A percentile compares a stretch with the other conserved stretches of the same genome.
phyloP scores from a whole-genome alignment of 192 early-diverging fungal genomes.

The Coemansia erecta region DNA sequence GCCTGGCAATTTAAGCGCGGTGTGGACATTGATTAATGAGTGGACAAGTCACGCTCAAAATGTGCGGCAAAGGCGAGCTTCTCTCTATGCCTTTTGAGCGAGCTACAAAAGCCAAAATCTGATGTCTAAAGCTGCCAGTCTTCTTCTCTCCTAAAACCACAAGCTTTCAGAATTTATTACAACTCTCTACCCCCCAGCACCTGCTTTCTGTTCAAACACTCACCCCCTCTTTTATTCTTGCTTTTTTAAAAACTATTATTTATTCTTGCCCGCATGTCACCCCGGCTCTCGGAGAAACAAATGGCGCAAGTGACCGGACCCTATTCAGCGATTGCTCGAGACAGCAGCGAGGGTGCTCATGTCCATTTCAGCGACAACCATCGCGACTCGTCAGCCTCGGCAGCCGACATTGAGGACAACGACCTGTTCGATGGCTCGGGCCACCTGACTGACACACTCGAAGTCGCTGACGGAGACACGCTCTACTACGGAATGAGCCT shows the following conservation, averaged over 20 bases:
- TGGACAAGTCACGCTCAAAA: too few relatives aligned
- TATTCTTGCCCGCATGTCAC: constrained; percentile 17
- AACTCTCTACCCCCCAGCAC: neutral
- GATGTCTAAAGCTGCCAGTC: too few relatives aligned
- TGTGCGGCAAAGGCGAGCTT: too few relatives aligned
- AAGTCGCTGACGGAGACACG: constrained; percentile 44
- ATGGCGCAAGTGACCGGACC: constrained; percentile 27
- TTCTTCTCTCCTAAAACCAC: too few relatives aligned
- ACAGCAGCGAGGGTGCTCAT: constrained; percentile 15
- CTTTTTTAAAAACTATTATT: constrained; percentile 2
- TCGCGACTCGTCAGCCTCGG: constrained; percentile 20
- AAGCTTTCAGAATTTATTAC: neutral
- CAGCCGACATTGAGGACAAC: constrained; percentile 46
- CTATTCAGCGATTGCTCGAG: constrained; percentile 35
- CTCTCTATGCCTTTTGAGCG: too few relatives aligned
- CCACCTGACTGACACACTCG: constrained; percentile 21
- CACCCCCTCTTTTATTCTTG: neutral
- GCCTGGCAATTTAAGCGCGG: constrained; percentile 3
- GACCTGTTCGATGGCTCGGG: constrained; percentile 34
- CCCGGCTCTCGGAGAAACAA: constrained; percentile 19
- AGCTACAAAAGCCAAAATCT: too few relatives aligned
- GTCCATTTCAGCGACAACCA: constrained; percentile 32
- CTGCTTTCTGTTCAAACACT: neutral
- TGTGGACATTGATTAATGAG: neutral
- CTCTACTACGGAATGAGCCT: constrained; percentile 42